Conservation (phyloP, 2,329 filamentous ascomycete genomes). For the Neonectria coccinea region DNA sequence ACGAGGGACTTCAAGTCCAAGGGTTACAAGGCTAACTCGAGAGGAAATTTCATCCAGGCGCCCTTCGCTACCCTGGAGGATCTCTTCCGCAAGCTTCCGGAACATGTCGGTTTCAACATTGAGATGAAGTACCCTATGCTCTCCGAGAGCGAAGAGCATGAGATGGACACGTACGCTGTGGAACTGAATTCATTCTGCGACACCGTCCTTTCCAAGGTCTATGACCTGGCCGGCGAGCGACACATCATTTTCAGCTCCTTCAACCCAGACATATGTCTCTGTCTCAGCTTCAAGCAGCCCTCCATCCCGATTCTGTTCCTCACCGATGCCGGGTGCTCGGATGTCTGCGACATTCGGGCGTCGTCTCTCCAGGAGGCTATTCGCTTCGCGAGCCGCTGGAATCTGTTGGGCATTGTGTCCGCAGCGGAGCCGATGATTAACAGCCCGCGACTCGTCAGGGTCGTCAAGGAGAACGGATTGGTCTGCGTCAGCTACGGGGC, state of each 20-base stretch:
- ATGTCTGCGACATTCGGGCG: slow-evolving; percentile 89
- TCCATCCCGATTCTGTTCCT: slow-evolving; percentile 96
- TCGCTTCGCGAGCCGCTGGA: slow-evolving; percentile 94
- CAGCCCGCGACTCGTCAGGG: slow-evolving; percentile 87
- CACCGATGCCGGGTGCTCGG: slow-evolving; percentile 84
- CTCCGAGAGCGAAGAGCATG: slow-evolving; percentile 91
- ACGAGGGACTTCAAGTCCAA: slow-evolving; percentile 94
- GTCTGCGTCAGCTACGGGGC: slow-evolving; percentile 96
- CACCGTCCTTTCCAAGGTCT: slow-evolving; percentile 89
- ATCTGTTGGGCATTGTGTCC: slow-evolving; percentile 89
- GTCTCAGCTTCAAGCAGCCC: slow-evolving; percentile 96
- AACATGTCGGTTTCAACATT: slow-evolving; percentile 93
- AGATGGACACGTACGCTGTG: slow-evolving; percentile 96
- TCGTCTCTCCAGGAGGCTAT: slow-evolving; percentile 95
- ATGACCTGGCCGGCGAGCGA: slow-evolving; percentile 83
- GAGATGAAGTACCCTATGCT: slow-evolving; percentile 99
- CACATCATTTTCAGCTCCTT: slow-evolving; percentile 98
- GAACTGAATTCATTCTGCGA: slow-evolving; percentile 98
- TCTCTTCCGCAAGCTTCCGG: slow-evolving; percentile 86
- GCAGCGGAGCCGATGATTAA: slow-evolving; percentile 90
- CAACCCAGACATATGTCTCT: slow-evolving; percentile 95
- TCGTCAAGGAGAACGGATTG: slow-evolving; percentile 93
- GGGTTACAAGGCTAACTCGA: slow-evolving; percentile 94
- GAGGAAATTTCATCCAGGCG: slow-evolving; percentile 94
- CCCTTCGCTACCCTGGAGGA: slow-evolving; percentile 96